phyloP scores from a whole-genome alignment of 208 protist species.

The Trypanosoma theileri region DNA sequence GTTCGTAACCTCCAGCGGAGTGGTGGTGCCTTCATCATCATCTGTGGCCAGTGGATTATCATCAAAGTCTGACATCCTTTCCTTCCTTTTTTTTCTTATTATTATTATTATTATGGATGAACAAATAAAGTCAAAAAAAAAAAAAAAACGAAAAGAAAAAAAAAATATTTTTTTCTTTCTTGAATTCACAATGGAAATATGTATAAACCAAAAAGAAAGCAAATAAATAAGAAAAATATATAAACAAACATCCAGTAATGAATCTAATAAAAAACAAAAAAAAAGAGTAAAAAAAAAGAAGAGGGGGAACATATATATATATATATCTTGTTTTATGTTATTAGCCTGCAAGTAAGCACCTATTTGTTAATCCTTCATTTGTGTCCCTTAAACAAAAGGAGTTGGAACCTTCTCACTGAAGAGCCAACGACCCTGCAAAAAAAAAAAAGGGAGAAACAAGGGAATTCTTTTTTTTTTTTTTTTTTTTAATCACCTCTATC shows the following conservation, averaged over 20 bases:
- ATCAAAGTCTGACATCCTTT: conserved; percentile 42
- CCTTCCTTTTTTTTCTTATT: neutral
- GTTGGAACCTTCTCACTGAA: too few species aligned
- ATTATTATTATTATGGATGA: conserved; percentile 5
- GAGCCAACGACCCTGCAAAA: too few species aligned
- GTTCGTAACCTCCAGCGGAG: neutral
- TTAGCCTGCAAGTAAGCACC: too few species aligned
- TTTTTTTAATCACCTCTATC: neutral
- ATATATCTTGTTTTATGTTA: neutral
- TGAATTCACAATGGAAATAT: neutral
- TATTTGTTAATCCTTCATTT: too few species aligned
- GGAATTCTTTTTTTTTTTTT: neutral
- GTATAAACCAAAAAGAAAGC: neutral
- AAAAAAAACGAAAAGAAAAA: neutral
- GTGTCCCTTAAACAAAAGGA: too few species aligned
- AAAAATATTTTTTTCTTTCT: neutral
- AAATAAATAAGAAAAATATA: neutral
- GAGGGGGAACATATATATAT: neutral
- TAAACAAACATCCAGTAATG: neutral
- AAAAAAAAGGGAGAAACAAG: too few species aligned
- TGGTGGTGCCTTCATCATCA: conserved; percentile 35
- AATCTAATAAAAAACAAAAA: neutral
- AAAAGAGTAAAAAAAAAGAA: neutral
- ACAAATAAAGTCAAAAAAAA: neutral
- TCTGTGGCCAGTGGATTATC: conserved; percentile 76